A percentile compares a stretch with the other conserved stretches of the same genome.
Conservation (phyloP, 495 filamentous ascomycete genomes). For the Darksidea phi region DNA sequence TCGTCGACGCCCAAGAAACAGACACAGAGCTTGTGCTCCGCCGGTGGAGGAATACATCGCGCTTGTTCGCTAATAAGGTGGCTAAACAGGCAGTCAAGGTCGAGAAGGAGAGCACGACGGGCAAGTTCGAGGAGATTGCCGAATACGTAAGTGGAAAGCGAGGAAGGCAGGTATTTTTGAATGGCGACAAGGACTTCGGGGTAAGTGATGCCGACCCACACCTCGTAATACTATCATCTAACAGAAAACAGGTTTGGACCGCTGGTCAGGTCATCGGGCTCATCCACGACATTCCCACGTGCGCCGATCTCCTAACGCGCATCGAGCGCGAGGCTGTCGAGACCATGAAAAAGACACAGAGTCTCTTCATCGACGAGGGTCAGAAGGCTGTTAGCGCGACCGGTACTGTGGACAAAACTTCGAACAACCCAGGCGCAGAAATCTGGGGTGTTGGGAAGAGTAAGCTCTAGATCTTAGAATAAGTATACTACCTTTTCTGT, state of each 20-base stretch:
- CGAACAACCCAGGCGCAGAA: constrained; percentile 45
- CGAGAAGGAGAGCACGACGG: constrained; percentile 79
- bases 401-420: constrained; percentile 34
- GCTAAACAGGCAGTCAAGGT: constrained; percentile 75
- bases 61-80: constrained; percentile 87
- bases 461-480: constrained; percentile 36
- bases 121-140: constrained; percentile 88
- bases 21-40: constrained; percentile 87
- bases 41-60: constrained; percentile 88
- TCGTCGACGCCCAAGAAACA: constrained; percentile 82
- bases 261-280: constrained; percentile 69
- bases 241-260: constrained; percentile 59
- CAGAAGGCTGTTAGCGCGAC: constrained; percentile 31
- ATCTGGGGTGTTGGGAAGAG: constrained; percentile 47
- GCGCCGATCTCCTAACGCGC: constrained; percentile 54
- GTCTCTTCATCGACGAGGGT: constrained; percentile 39
- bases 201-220: constrained; percentile 53
- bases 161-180: constrained; percentile 85
- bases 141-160: constrained; percentile 89
- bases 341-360: constrained; percentile 36
- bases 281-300: constrained; percentile 69
- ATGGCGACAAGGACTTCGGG: constrained; percentile 86
- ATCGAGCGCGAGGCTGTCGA: constrained; percentile 67
- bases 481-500: too few species aligned
- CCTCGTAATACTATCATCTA: neutral